Conservation (phyloP, 139 green algal genomes). For the Chlorella vulgaris region DNA sequence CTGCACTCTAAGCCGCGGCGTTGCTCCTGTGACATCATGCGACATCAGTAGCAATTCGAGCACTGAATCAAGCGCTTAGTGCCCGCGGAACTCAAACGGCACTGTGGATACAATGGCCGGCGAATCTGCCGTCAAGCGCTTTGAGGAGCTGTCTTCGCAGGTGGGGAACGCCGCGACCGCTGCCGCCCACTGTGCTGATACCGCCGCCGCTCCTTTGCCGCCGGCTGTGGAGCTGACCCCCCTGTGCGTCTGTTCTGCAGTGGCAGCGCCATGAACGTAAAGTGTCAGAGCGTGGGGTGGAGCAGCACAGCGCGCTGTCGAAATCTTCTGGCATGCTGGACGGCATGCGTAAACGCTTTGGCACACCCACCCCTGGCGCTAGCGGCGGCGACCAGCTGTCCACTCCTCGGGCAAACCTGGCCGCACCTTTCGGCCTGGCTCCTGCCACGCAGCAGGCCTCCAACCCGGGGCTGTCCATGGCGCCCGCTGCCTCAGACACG, state of each 20-base stretch:
- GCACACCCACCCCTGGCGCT: neutral
- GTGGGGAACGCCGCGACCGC: neutral
- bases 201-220: neutral
- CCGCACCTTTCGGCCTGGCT: neutral
- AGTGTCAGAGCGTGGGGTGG: constrained; percentile 29
- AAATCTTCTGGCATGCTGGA: constrained; percentile 21
- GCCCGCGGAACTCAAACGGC: constrained; percentile 13
- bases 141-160: constrained; percentile 24
- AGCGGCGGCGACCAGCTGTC: neutral
- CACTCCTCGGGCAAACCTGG: neutral
- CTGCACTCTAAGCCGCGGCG: no score
- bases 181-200: no score
- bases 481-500: neutral
- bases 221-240: no score
- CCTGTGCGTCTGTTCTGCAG: constrained; percentile 8
- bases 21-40: no score
- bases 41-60: no score
- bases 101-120: neutral
- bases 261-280: constrained; percentile 45
- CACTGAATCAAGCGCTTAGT: no score
- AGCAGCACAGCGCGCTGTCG: constrained; percentile 22
- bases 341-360: constrained; percentile 33
- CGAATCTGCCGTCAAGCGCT: constrained; percentile 1
- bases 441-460: neutral
- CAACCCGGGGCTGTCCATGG: neutral